Evolutionary conservation across 148 eudicot genomes (phyloP), one percentile per base, ranked within the genome.

Genomic region (Silene conica): DNA sequence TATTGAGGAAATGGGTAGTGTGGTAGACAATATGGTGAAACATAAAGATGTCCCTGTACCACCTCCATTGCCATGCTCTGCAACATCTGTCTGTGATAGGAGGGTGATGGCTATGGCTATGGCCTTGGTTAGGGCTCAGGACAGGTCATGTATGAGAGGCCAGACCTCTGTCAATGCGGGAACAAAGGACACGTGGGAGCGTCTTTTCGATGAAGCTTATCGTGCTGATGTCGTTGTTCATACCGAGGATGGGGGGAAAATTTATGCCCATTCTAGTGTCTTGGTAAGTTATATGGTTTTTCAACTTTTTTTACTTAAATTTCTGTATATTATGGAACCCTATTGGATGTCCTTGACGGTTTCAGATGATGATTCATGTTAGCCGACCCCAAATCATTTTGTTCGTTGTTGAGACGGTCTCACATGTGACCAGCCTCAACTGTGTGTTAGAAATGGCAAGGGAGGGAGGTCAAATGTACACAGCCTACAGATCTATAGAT

Each of bases 241-340:
- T 48, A 90, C 97, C 0, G 87, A 83, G 2, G 60, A 68, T 76
- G 94, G 87, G 46, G 88, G 83, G 16, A 72, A 87, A 73, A 82
- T 95, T 81, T 89, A 85, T 72, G 97, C 88, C 22, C 99, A 95
- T 77, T 85, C 99, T 69, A 84, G 79, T 69, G 67, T 95, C 73
- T 87, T 95, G 77, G 99, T 94, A 79, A 82, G 89, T 65, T 65
- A 8, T 12, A 12, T 31, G 34, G 2, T 31, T 31, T 31, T 31
- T 31, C 34, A 31, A 3, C 34, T 3, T 1, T 31, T 28, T 31
- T 31, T 31, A 2, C 3, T 31, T 31, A 31, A 31, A 31, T 31
- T 0, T 31, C 34, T 3, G 34, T 31, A 1, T 31, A 31, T 31
- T 31, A 31, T 31, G 34, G 4, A 31, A 31, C 34, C 34, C 34